phyloP scores from a whole-genome alignment of 2,329 filamentous ascomycete genomes.

The Fusarium sp. region DNA sequence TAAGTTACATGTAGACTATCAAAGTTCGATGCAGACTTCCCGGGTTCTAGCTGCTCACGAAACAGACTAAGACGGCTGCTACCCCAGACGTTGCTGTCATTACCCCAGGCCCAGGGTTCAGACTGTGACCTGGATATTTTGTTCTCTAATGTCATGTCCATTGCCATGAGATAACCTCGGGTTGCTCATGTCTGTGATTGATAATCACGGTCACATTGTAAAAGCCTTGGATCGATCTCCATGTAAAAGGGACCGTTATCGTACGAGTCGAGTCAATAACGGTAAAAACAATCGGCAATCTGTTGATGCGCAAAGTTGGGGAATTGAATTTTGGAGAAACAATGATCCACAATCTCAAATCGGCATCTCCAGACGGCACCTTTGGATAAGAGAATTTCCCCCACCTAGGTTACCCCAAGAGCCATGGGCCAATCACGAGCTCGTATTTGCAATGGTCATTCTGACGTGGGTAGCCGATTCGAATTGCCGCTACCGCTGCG shows the following conservation, averaged over 20 bases:
- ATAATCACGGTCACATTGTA: background rate
- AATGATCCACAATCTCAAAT: constrained; percentile 33
- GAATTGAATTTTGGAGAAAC: constrained; percentile 26
- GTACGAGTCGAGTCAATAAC: constrained; percentile 23
- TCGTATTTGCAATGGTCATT: constrained; percentile 27
- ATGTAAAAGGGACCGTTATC: constrained; percentile 11
- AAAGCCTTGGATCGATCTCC: too few species aligned
- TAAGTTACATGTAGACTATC: too few species aligned
- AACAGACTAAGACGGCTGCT: too few species aligned
- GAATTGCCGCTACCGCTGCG: constrained; percentile 35
- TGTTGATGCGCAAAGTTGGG: constrained; percentile 13
- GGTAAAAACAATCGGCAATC: constrained; percentile 28
- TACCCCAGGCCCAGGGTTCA: too few species aligned
- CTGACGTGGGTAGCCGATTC: constrained; percentile 33
- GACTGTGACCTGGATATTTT: too few species aligned
- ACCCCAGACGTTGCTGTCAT: too few species aligned
- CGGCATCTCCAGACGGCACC: constrained; percentile 26
- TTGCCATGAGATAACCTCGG: too few species aligned
- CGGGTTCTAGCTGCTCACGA: too few species aligned
- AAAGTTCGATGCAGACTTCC: too few species aligned
- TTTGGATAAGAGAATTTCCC: constrained; percentile 37
- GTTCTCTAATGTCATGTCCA: too few species aligned
- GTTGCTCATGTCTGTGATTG: background rate
- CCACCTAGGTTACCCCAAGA: constrained; percentile 23
- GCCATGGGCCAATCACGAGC: constrained; percentile 1